phyloP scores from a whole-genome alignment of 2,329 filamentous ascomycete species.

The Aspergillus ochraceus region DNA sequence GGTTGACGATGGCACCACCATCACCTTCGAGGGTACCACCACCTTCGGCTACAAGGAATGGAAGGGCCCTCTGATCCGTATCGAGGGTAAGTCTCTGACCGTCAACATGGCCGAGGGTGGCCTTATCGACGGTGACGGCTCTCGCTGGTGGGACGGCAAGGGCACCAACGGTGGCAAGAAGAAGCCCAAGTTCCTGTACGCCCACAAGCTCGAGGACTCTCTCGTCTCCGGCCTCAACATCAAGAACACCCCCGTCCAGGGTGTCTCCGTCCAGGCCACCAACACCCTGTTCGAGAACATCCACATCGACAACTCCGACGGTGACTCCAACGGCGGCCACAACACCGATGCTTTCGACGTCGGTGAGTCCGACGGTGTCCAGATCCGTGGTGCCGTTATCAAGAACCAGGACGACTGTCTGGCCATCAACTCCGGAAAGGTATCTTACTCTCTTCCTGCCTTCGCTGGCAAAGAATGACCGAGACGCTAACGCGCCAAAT shows the following conservation, averaged over 20 bases:
- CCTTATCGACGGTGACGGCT: conserved; percentile 57
- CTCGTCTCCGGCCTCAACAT: conserved; percentile 35
- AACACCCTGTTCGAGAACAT: conserved; percentile 53
- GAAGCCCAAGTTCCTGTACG: conserved; percentile 67
- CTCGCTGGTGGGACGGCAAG: conserved; percentile 61
- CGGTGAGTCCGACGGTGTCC: conserved; percentile 47
- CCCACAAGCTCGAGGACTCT: conserved; percentile 35
- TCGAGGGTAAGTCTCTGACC: conserved; percentile 58
- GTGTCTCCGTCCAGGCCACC: conserved; percentile 47
- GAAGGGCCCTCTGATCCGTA: conserved; percentile 62
- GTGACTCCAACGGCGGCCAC: conserved; percentile 47
- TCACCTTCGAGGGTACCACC: conserved; percentile 65
- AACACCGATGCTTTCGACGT: conserved; percentile 54
- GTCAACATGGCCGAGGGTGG: conserved; percentile 54
- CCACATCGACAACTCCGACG: conserved; percentile 59
- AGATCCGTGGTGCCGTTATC: conserved; percentile 53
- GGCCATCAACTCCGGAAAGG: conserved; percentile 57
- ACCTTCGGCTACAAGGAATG: conserved; percentile 67
- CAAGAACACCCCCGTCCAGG: conserved; percentile 41
- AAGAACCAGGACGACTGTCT: conserved; percentile 63
- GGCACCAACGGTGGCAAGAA: conserved; percentile 62
- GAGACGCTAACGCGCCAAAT: no score
- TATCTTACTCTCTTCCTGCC: conserved; percentile 14
- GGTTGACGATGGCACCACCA: conserved; percentile 52
- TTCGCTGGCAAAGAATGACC: no score